phyloP scores from a whole-genome alignment of 495 filamentous ascomycete species.

The Talaromyces borbonicus region DNA sequence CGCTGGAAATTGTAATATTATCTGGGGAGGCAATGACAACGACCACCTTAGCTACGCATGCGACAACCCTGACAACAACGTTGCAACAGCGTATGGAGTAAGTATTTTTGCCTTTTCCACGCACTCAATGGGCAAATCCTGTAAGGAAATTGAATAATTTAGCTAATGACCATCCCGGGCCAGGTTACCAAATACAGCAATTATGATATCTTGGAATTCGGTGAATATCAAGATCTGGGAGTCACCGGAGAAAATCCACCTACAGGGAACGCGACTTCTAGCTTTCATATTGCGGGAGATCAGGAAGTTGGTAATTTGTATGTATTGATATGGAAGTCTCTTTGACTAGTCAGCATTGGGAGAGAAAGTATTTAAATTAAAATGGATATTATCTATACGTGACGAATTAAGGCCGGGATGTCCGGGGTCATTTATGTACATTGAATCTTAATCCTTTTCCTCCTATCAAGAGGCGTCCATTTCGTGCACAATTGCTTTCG shows the following conservation, averaged over 20 bases:
- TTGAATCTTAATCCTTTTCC: no score
- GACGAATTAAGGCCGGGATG: no score
- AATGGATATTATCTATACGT: no score
- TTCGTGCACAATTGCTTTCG: no score
- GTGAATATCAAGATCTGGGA: background rate
- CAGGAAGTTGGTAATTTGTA: background rate
- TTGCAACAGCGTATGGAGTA: background rate
- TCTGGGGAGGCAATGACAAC: background rate
- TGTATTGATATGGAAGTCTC: background rate
- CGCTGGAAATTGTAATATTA: background rate
- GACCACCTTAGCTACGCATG: background rate
- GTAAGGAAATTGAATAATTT: no score
- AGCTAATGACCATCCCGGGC: no score
- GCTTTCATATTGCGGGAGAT: background rate
- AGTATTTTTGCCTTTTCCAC: background rate
- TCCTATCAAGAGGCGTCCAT: no score
- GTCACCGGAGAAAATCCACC: background rate
- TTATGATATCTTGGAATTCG: background rate
- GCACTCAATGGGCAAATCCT: no score
- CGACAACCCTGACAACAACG: background rate
- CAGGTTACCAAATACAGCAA: background rate
- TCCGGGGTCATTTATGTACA: no score
- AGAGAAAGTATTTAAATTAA: no score
- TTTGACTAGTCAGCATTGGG: no score
- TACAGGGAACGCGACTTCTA: background rate